Evolutionary conservation across 129 eudicot genomes (phyloP), one percentile per base, ranked within the genome.

Genomic region (Centella asiatica): DNA sequence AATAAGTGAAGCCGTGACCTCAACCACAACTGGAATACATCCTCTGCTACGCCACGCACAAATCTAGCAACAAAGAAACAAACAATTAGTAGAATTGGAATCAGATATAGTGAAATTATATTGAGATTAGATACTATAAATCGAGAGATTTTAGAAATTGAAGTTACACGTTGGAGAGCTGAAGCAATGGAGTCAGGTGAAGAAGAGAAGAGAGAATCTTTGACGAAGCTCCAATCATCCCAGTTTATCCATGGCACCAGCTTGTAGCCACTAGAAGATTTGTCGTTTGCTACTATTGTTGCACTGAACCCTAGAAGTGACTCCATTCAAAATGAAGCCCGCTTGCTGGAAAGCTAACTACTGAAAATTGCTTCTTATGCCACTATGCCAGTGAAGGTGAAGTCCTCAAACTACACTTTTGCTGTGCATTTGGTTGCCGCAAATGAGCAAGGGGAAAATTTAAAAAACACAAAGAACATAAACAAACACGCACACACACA

Each of bases 11-110:
- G 90, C 95, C 14, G 98, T 81, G 17, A 90, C 94, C 44, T 90
- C 95, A 6, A 90, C 62, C 5, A 60, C 59, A 17, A 84, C 79
- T 1, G 94, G 90, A 71, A 86, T 27, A 66, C 88, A 79, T 17
- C 98, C 98, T 67, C 98, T 84, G 74, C 95, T 73, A 67, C 87
- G 70, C 98, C 98, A 90, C 0, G 95, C 78, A 33, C 84, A 69
- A 58, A 90, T 76, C 95, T 86, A 49, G 12, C 20, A 57, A 20
- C 26, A 51, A 42, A 39, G 60, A 55, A 20, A 31, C 14, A 50
- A 22, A 68, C 1, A 32, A 5, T 57, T 18, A 57, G 6, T 6
- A 13, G 46, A 26, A 17, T 62, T 24, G 4, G 39, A 4, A 4
- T 3, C 39, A 34, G 9, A 34, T 3, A 3, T 34, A 34, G 39